These are phyloP conservation scores for Wickerhamomyces hampshirensis DNA, from an alignment of 805 yeast genomes.

Conservation along the genomic window DNA sequence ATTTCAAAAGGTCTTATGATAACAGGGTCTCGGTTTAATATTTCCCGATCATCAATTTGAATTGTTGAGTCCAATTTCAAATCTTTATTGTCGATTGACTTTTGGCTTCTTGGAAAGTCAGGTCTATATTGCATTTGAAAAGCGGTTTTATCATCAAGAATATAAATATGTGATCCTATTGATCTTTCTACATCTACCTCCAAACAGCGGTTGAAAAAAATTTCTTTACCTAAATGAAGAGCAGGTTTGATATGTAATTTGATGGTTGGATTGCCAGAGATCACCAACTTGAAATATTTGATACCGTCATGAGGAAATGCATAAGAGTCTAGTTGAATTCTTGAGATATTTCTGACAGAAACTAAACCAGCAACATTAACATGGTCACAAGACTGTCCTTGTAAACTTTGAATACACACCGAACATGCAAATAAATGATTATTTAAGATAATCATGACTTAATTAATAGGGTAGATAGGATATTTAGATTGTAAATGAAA, in stretches of 20 bases:
- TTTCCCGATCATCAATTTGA: neutral
- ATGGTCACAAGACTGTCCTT: conserved; percentile 8
- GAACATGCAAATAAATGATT: conserved; percentile 9
- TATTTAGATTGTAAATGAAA: neutral
- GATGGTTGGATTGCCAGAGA: conserved; percentile 1
- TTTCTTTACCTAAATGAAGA: conserved; percentile 9
- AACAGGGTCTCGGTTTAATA: neutral
- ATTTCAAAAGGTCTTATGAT: neutral
- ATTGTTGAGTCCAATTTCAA: neutral
- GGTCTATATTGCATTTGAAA: conserved; percentile 1
- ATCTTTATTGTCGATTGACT: neutral
- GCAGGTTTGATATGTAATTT: conserved; percentile 4
- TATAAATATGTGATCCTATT: conserved; percentile 8
- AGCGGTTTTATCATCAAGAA: conserved; percentile 6
- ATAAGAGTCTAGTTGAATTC: conserved; percentile 1
- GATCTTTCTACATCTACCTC: conserved; percentile 5
- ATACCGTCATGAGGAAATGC: neutral
- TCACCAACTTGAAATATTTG: neutral
- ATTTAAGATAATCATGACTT: conserved; percentile 9
- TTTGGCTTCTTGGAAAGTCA: conserved; percentile 1
- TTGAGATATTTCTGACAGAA: conserved; percentile 1
- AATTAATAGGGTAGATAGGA: neutral
- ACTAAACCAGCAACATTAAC: neutral
- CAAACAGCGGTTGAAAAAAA: conserved; percentile 10
- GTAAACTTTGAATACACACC: conserved; percentile 1